phyloP scores from a whole-genome alignment of 139 green algal species.

The Volvox africanus region DNA sequence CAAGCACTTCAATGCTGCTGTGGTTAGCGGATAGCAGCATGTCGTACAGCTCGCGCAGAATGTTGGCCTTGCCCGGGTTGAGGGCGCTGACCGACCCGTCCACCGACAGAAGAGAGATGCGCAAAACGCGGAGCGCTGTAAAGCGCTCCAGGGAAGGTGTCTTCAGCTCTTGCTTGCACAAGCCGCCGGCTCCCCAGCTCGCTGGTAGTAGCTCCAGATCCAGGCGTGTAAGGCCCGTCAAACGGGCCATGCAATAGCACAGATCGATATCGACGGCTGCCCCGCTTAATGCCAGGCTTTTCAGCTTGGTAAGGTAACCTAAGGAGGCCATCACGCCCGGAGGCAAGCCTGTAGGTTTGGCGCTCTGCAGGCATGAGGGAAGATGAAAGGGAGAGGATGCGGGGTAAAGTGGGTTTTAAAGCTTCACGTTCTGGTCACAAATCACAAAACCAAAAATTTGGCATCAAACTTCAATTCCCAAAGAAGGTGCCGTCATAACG shows the following conservation, averaged over 20 bases:
- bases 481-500: background rate
- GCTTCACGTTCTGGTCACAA: background rate
- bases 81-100: too few species aligned
- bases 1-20: background rate
- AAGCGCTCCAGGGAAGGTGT: background rate
- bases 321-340: background rate
- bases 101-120: background rate
- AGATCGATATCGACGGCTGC: background rate
- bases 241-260: background rate
- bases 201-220: conserved; percentile 9
- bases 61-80: too few species aligned
- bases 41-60: background rate
- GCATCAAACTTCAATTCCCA: background rate
- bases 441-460: background rate
- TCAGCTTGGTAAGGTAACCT: background rate
- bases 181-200: background rate
- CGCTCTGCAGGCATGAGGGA: background rate
- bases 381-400: background rate
- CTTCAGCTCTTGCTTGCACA: background rate
- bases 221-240: background rate
- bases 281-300: background rate
- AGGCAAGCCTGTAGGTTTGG: background rate
- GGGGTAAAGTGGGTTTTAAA: background rate
- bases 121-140: background rate
- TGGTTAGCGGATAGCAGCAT: background rate